A percentile compares a stretch with the other conserved stretches of the same genome.
phyloP scores from a whole-genome alignment of 164 flowering plant species.

The Tinospora cordifolia region DNA sequence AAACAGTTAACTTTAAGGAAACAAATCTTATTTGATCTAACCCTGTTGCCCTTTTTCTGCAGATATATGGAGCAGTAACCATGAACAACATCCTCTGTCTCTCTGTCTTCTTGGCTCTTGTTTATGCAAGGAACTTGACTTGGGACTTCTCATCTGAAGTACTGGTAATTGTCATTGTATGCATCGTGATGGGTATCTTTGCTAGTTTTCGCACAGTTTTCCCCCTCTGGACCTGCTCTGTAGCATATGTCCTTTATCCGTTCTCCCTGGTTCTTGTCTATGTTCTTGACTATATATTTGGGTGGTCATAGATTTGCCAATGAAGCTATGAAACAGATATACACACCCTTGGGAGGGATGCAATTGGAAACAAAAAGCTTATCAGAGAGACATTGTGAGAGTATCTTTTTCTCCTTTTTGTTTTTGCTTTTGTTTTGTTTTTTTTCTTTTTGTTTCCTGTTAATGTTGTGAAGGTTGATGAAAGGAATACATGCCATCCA shows the following conservation, averaged over 20 bases:
- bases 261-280: constrained; percentile 67
- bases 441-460: background rate
- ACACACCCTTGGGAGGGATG: background rate
- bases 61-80: constrained; percentile 78
- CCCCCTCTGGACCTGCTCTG: constrained; percentile 65
- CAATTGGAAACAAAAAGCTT: background rate
- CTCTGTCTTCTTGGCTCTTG: constrained; percentile 64
- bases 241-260: constrained; percentile 66
- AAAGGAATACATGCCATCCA: background rate
- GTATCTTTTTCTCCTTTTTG: no score
- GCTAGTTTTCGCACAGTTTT: constrained; percentile 64
- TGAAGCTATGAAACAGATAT: background rate
- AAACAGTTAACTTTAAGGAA: no score
- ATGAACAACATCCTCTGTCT: constrained; percentile 75
- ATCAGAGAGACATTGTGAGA: background rate
- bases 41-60: constrained; percentile 20
- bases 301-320: constrained; percentile 56
- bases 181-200: constrained; percentile 59
- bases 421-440: background rate
- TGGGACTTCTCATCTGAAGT: constrained; percentile 91
- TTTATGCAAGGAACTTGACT: constrained; percentile 51
- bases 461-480: background rate
- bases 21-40: no score
- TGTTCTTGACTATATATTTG: constrained; percentile 55
- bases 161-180: constrained; percentile 59